These are phyloP conservation scores for Lactarius hatsudake DNA, from an alignment of 768 basidiomycete species.

Conservation along the genomic window DNA sequence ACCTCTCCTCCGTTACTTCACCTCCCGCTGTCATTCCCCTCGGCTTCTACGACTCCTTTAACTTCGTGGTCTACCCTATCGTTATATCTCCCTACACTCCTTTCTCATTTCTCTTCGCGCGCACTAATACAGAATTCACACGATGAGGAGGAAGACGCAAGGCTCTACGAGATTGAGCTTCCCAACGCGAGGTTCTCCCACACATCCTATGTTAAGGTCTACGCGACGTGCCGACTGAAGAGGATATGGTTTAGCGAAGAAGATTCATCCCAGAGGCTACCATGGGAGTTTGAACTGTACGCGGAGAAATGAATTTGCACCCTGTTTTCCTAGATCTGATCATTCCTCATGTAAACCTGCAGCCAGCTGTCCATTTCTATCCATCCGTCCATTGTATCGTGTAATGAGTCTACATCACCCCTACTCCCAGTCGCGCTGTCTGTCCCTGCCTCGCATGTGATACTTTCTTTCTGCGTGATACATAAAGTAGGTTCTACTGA, in stretches of 20 bases:
- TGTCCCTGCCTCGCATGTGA: slow-evolving; percentile 50
- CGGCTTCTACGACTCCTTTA: slow-evolving; percentile 50
- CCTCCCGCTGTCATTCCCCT: slow-evolving; percentile 66
- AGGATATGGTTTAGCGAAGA: slow-evolving; percentile 73
- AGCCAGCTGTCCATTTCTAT: neutral
- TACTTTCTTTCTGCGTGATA: slow-evolving; percentile 52
- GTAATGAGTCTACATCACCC: slow-evolving; percentile 64
- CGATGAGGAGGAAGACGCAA: slow-evolving; percentile 29
- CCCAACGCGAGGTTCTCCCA: slow-evolving; percentile 62
- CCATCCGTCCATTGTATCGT: slow-evolving; percentile 60
- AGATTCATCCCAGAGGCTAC: slow-evolving; percentile 45
- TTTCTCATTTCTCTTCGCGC: slow-evolving; percentile 59
- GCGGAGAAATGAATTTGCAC: slow-evolving; percentile 21
- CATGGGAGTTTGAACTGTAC: slow-evolving; percentile 80
- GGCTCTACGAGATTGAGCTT: slow-evolving; percentile 28
- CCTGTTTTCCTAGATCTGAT: neutral
- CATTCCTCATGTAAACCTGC: slow-evolving; percentile 17
- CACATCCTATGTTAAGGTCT: slow-evolving; percentile 69
- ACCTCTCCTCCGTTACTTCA: slow-evolving; percentile 58
- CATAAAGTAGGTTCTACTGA: slow-evolving; percentile 34
- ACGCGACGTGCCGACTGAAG: slow-evolving; percentile 73
- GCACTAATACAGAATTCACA: slow-evolving; percentile 33
- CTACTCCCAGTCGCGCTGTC: slow-evolving; percentile 33
- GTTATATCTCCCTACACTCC: slow-evolving; percentile 56
- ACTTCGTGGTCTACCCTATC: slow-evolving; percentile 70